These are phyloP conservation scores for Cronartium ribicola DNA, from an alignment of 1,284 basidiomycete species.

Conservation along the genomic window DNA sequence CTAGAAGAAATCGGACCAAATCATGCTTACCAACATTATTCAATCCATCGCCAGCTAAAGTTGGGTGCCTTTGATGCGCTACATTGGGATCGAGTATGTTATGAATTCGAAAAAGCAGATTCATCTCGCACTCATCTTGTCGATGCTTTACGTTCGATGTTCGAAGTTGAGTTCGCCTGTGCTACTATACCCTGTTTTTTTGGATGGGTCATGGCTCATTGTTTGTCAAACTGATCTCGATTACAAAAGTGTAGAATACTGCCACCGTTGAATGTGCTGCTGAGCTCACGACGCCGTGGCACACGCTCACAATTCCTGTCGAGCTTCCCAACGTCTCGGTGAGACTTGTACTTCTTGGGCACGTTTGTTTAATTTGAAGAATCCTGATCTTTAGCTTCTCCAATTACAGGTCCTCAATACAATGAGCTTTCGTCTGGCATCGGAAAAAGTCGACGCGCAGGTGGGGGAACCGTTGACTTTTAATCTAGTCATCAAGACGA, in stretches of 20 bases:
- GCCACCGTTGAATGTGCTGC: background rate
- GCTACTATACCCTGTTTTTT: too few species aligned
- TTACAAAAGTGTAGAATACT: background rate
- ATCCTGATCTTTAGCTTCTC: background rate
- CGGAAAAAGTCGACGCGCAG: background rate
- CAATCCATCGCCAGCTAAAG: background rate
- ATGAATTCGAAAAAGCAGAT: background rate
- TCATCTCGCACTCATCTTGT: background rate
- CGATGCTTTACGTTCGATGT: background rate
- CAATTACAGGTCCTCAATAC: conserved; percentile 23
- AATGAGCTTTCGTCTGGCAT: background rate
- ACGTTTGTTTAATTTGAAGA: background rate
- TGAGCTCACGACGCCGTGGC: background rate
- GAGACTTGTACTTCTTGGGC: background rate
- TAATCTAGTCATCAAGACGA: conserved; percentile 11
- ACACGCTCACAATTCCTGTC: conserved; percentile 9
- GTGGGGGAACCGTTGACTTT: conserved; percentile 18
- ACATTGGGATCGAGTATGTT: conserved; percentile 2
- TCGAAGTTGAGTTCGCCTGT: conserved; percentile 1
- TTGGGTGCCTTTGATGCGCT: background rate
- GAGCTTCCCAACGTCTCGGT: conserved; percentile 3
- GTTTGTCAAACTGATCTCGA: background rate
- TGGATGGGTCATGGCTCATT: background rate
- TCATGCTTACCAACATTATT: background rate
- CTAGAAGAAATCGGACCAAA: background rate